Conservation (phyloP, 2,329 filamentous ascomycete species). For the Pezicula carpinea region DNA sequence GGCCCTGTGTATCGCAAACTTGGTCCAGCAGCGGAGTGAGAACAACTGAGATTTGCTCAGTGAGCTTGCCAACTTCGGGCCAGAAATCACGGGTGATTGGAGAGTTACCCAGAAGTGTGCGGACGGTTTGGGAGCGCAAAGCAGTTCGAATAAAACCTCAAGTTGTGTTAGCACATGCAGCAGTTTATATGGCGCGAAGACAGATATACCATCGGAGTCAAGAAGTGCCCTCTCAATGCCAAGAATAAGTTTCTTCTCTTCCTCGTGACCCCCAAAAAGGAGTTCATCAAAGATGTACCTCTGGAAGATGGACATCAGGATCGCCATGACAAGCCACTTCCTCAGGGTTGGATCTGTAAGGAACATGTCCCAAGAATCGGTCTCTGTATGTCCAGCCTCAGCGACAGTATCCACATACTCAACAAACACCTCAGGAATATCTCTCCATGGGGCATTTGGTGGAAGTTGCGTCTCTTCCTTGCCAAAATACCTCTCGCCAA, state of each 20-base stretch:
- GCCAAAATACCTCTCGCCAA: too few species aligned
- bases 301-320: constrained; percentile 18
- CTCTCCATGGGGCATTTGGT: too few species aligned
- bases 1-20: constrained; percentile 9
- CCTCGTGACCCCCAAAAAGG: constrained; percentile 19
- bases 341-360: constrained; percentile 15
- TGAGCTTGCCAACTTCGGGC: constrained; percentile 42
- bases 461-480: too few species aligned
- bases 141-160: constrained; percentile 19
- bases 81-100: constrained; percentile 28
- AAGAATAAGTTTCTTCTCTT: constrained; percentile 16
- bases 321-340: constrained; percentile 19
- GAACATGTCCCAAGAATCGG: constrained; percentile 21
- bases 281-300: constrained; percentile 19
- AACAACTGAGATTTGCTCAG: constrained; percentile 42
- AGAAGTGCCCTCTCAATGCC: constrained; percentile 19
- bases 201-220: constrained; percentile 15
- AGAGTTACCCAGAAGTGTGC: constrained; percentile 12
- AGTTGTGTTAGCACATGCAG: constrained; percentile 3
- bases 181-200: not conserved
- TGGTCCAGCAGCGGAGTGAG: constrained; percentile 18
- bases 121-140: constrained; percentile 14
- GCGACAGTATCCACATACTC: constrained; percentile 16
- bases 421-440: not conserved
- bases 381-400: constrained; percentile 13